Conservation (phyloP, 176 grass and related monocot genomes). For the Aegilops longissima region DNA sequence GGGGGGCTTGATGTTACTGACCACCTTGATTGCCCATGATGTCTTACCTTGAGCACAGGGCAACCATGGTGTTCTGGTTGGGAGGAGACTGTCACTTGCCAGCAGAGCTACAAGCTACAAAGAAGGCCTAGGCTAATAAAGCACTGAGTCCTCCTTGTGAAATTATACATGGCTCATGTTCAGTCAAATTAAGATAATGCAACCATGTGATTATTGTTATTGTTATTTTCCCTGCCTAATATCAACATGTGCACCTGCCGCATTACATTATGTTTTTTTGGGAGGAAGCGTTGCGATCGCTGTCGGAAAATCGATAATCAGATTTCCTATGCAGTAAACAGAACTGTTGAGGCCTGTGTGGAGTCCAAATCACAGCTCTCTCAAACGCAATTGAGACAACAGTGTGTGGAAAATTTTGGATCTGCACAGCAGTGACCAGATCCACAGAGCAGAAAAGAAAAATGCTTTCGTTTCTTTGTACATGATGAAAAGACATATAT, state of each 20-base stretch:
- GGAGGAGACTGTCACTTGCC: slow-evolving; percentile 21
- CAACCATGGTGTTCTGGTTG: slow-evolving; percentile 2
- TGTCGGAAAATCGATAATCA: not conserved
- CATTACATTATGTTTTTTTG: not conserved
- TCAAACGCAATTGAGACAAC: slow-evolving; percentile 14
- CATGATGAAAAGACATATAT: slow-evolving; percentile 21
- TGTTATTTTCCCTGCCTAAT: not conserved
- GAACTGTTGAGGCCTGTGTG: not conserved
- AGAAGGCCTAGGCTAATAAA: slow-evolving; percentile 2
- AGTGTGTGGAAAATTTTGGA: slow-evolving; percentile 33
- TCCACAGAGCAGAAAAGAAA: slow-evolving; percentile 14
- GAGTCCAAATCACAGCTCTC: not conserved
- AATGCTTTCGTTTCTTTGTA: slow-evolving; percentile 36
- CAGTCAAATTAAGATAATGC: not conserved
- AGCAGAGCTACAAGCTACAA: slow-evolving; percentile 4
- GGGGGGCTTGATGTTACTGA: slow-evolving; percentile 11
- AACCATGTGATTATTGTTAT: not conserved
- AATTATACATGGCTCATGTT: not conserved
- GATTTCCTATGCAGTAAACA: slow-evolving; percentile 7
- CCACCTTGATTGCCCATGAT: slow-evolving; percentile 22
- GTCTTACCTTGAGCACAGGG: slow-evolving; percentile 18
- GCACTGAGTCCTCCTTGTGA: not conserved
- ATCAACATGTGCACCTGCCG: not conserved
- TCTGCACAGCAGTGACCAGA: slow-evolving; percentile 23
- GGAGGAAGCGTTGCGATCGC: not conserved